Evolutionary conservation across 495 filamentous ascomycete species (phyloP), one percentile per base, ranked within the genome.

Genomic region (Xylaria telfairii): DNA sequence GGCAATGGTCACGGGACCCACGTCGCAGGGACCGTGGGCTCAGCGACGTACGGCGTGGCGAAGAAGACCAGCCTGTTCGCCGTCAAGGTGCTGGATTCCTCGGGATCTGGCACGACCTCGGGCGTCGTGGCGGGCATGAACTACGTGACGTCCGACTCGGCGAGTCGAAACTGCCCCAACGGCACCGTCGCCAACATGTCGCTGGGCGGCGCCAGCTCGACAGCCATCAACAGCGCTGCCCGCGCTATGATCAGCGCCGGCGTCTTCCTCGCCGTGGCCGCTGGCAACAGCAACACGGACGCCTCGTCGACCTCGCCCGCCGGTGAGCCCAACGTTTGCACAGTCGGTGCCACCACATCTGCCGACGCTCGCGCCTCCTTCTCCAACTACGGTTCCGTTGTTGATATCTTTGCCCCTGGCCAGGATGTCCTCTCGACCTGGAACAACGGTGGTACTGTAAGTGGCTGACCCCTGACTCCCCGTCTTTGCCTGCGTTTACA

Each of bases 361-460:
- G 68, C 69, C 60, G 86, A 89, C 57, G 77, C 78, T 71, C 83
- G 83, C 49, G 83, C 90, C 57, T 83, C 73, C 39, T 91, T 85
- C 84, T 90, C 88, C 73, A 92, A 92, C 84, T 91, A 83, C 72
- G 90, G 90, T 47, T 51, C 80, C 34, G 72, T 86, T 34, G 86
- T 92, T 30, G 89, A 92, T 76, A 77, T 91, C 78, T 89, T 86
- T 66, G 89, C 88, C 37, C 89, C 89, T 39, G 89, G 89, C 19
- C 71, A 79, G 71, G 74, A 72, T 77, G 87, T 92, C 65, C 82
- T 85, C 13, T 86, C 84, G 46, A 81, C 87, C 56, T 92, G 84
- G 87, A 88, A 87, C 67, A 85, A 84, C 68, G 81, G 81, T 5
- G 84, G 85, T 63, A 87, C 83, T 62, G 81, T 81, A 71, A 47